A percentile compares a stretch with the other conserved stretches of the same genome.
Conservation (phyloP, 768 basidiomycete species). For the Macrolepiota albuminosa region DNA sequence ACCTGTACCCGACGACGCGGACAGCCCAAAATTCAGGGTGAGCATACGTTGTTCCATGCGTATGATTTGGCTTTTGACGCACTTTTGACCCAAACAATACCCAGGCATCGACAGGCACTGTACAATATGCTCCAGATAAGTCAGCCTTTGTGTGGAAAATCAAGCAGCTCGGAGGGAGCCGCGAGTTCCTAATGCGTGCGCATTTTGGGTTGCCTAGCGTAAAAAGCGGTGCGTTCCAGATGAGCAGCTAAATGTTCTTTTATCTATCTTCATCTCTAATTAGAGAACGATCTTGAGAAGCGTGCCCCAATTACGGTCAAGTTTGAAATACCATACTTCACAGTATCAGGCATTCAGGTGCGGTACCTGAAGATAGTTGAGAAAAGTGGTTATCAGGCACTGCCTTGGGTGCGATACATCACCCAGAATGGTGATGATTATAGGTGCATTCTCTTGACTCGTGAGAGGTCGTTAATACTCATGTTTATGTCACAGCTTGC, state of each 20-base stretch:
- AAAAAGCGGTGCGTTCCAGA: constrained; percentile 64
- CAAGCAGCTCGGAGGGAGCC: constrained; percentile 92
- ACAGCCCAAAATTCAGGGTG: constrained; percentile 95
- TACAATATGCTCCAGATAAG: constrained; percentile 97
- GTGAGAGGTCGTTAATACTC: neutral
- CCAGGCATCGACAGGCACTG: constrained; percentile 90
- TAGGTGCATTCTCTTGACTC: constrained; percentile 44
- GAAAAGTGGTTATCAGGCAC: constrained; percentile 94
- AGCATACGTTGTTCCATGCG: constrained; percentile 19
- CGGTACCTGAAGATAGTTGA: constrained; percentile 98
- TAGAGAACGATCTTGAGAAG: constrained; percentile 78
- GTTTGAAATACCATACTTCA: constrained; percentile 99
- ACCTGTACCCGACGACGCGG: constrained; percentile 98
- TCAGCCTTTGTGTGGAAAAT: constrained; percentile 99
- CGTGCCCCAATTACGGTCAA: constrained; percentile 95
- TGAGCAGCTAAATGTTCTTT: neutral
- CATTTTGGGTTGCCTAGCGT: constrained; percentile 97
- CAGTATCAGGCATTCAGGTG: constrained; percentile 95
- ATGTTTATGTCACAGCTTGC: constrained; percentile 39
- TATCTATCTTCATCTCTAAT: neutral
- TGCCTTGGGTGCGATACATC: constrained; percentile 95
- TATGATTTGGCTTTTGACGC: neutral
- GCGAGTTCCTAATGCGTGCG: constrained; percentile 97
- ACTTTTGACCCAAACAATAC: neutral
- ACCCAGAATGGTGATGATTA: constrained; percentile 91